Evolutionary conservation across 176 grass and related monocot species (phyloP), one percentile per base, ranked within the genome.

Genomic region (Triticum urartu): DNA sequence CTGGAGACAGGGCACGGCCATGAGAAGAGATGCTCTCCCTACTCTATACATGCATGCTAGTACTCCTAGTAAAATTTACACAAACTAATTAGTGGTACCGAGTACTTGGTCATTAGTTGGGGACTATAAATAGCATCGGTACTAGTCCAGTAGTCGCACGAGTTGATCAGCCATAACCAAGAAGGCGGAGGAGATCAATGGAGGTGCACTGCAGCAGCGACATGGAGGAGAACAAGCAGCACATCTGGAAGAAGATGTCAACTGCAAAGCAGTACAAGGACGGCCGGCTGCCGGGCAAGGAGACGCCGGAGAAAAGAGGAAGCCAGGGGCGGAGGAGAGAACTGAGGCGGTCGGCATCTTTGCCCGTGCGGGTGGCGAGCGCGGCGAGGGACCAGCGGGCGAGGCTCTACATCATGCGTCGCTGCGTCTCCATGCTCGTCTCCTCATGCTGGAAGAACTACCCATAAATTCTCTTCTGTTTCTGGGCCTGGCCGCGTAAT

Each of bases 401-500:
- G 39, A 59, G 86, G 35, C 83, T 91, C 59, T 90, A 93, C 78
- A 93, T 90, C 85, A 87, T 92, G 79, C 87, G 91, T 28, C 87
- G 91, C 36, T 92, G 91, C 40, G 80, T 93, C 66, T 86, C 83
- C 78, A 88, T 93, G 86, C 88, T 93, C 72, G 75, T 90, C 26
- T 91, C 86, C 71, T 91, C 75, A 20, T 34, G 30, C 75, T 73
- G 71, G 71, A 73, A 73, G 38, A 72, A 72, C 36, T 12, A 22
- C 36, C 69, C 36, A 13, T 72, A 72, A 33, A 39, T 17, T n/a
- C 9, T 42, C 36, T 72, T n/a, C 10, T 13, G 36, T 72, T 42
- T 7, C 69, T 45, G 11, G n/a, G 39, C 21, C 5, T 72, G 38
- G 38, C 38, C 70, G 5, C 5, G 22, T 42, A 39, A 11, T 39